phyloP scores from a whole-genome alignment of 257 asterid species.

The Echites panduratus region DNA sequence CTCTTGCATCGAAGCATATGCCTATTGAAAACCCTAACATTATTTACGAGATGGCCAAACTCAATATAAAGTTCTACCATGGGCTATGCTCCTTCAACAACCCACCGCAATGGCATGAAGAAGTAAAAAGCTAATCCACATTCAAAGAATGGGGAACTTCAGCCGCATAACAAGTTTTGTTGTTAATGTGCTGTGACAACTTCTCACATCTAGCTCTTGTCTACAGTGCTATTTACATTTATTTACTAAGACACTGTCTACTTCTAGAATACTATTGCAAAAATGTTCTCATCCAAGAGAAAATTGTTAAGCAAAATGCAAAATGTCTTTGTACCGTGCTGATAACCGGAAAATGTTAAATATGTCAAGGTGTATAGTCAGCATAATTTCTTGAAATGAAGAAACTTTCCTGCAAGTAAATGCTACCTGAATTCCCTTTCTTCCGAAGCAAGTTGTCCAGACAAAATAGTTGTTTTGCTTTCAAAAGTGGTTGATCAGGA shows the following conservation, averaged over 20 bases:
- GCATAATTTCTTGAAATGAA: not conserved
- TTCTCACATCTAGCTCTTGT: not conserved
- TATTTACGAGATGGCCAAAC: not conserved
- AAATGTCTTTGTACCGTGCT: not conserved
- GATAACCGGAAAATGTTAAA: not conserved
- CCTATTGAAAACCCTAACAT: not conserved
- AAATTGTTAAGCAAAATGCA: not conserved
- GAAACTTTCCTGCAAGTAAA: constrained; percentile 6
- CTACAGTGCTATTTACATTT: not conserved
- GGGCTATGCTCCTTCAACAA: not conserved
- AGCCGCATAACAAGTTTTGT: not conserved
- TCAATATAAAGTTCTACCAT: not conserved
- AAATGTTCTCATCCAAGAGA: not conserved
- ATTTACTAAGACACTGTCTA: not conserved
- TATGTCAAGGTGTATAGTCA: not conserved
- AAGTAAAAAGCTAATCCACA: not conserved
- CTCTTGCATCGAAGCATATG: not conserved
- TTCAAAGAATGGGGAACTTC: not conserved
- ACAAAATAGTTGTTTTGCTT: constrained; percentile 83
- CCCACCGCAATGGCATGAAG: not conserved
- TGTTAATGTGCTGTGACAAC: not conserved
- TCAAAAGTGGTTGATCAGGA: constrained; percentile 85
- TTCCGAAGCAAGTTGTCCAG: constrained; percentile 82
- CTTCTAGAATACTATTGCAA: not conserved
- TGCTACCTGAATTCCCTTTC: constrained; percentile 67